Base-by-base conservation (phyloP, 352 stramenopile species). In the Thalassiosira mediterranea region DNA sequence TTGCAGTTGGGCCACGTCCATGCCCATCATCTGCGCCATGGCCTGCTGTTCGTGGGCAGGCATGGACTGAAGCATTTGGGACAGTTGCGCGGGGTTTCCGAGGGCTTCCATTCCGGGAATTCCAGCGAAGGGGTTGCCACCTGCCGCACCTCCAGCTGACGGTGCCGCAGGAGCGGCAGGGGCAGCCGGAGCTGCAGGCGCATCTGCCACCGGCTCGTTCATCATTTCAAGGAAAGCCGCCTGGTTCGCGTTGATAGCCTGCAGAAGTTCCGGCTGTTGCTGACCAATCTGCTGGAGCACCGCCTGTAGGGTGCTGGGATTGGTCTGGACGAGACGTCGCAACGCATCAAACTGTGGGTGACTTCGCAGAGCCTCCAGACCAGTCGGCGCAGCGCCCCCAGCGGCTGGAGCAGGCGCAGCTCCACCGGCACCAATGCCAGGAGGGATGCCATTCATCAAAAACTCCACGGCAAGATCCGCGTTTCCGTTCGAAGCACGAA, bases 341-440 rank as follows among this genome's bases (percentile, higher is more conserved):
- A 96, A 70, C 23, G 83, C 85, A 73, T 95, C 90, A 66, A 96
- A 95, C 74, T 96, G 92, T 11, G 91, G 91, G 81, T 96, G 92
- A 74, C 77, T 86, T 38, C 92, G 72, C 26, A 96, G 79, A 32
- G 82, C 71, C 29, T 88, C 75, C 4, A 96, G 75, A 19, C n/a
- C n/a, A n/a, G n/a, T n/a, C n/a, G n/a, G n/a, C n/a, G n/a, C n/a
- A n/a, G n/a, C n/a, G n/a, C n/a, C 46, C 19, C 17, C 59, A 40
- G 53, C 44, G 37, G 74, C 42, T 19, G 54, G 49, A 1, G 69
- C 48, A 19, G 48, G 23, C 29, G 17, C 64, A 38, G 5, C 58
- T 10, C 21, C 48, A 26, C 31, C 51, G 31, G 46, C 67, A 25
- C 34, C 53, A 52, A 87, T 79, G 28, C 61, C 73, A 31, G 81